A percentile compares a stretch with the other conserved stretches of the same genome.
phyloP scores from a whole-genome alignment of 306 rosid genomes.

The Clitoria ternatea region DNA sequence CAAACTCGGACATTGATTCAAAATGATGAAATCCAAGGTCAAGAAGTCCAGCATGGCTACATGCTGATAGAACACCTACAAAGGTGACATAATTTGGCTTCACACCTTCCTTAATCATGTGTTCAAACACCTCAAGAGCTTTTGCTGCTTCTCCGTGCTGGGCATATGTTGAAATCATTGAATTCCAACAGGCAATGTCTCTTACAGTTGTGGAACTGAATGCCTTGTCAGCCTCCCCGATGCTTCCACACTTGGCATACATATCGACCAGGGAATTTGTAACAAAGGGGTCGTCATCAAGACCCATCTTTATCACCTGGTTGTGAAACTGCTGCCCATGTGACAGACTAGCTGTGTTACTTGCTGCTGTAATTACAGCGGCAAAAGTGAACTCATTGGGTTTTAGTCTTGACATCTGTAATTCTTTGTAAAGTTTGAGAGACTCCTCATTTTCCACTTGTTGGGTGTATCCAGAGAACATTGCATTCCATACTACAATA shows the following conservation, averaged over 20 bases:
- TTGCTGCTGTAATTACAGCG: conserved; percentile 60
- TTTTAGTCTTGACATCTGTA: conserved; percentile 49
- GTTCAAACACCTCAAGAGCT: conserved; percentile 57
- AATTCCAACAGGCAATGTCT: conserved; percentile 87
- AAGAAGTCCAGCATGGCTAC: conserved; percentile 80
- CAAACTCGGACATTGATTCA: conserved; percentile 53
- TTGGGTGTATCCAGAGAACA: conserved; percentile 66
- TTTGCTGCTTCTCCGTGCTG: conserved; percentile 76
- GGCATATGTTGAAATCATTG: conserved; percentile 81
- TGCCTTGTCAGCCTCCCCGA: conserved; percentile 54
- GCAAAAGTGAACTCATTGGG: conserved; percentile 87
- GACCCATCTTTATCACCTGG: conserved; percentile 75
- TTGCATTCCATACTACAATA: conserved; percentile 86
- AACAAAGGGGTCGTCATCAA: conserved; percentile 63
- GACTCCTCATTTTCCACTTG: conserved; percentile 63
- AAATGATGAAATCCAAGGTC: conserved; percentile 66
- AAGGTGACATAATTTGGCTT: conserved; percentile 73
- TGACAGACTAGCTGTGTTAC: conserved; percentile 64
- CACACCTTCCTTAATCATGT: conserved; percentile 48
- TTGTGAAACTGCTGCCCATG: conserved; percentile 81
- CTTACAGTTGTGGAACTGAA: conserved; percentile 44
- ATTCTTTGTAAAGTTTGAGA: conserved; percentile 54
- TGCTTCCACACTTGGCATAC: conserved; percentile 86
- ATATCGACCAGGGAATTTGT: conserved; percentile 74
- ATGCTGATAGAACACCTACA: conserved; percentile 77